Base-by-base conservation (phyloP, 108 stramenopile species). In the Cyclostephanos invisitatus region DNA sequence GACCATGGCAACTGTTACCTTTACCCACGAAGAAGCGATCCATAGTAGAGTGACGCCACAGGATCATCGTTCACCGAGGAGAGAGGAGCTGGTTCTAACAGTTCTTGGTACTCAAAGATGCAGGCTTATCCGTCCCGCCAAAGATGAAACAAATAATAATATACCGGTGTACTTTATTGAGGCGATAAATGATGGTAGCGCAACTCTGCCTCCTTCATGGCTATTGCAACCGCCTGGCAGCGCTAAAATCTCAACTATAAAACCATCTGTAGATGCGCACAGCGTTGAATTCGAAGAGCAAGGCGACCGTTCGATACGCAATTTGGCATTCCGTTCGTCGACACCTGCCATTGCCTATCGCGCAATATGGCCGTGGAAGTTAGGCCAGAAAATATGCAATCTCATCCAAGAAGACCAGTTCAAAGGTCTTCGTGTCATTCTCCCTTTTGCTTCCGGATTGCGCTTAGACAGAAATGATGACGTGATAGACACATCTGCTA, bases 1-100 rank as follows among this genome's bases (percentile, higher is more conserved):
- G 10, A 92, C 91, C 6, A 77, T 89, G 64, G 91, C 87, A 3
- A 89, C 87, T 8, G 75, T 92, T 22, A 78, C 67, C 21, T 86
- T 82, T 48, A 91, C 90, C 21, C 90, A 91, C 27, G 87, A 83
- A 77, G 87, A 82, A 67, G 46, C 77, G 20, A 29, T 51, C 0
- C 47, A 1, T 28, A 53, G 40, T 47, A 21, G n/a, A 58, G 32
- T 20, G 2, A 28, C 10, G 11, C 36, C 63, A 22, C 42, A 48
- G 15, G 38, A 35, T 10, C 55, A 21, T 12, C 64, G 70, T 62
- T 61, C 73, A 28, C 64, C 74, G 25, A 48, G 29, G 55, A 73
- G 58, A 18, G 78, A 32, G 15, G 60, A 83, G 74, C 59, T 91
- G 53, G 84, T 91, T 14, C 63, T 89, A 12, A 89, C 88, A 12